These are phyloP conservation scores for Candida gorgasii DNA, from an alignment of 805 yeast genomes.

Conservation along the genomic window DNA sequence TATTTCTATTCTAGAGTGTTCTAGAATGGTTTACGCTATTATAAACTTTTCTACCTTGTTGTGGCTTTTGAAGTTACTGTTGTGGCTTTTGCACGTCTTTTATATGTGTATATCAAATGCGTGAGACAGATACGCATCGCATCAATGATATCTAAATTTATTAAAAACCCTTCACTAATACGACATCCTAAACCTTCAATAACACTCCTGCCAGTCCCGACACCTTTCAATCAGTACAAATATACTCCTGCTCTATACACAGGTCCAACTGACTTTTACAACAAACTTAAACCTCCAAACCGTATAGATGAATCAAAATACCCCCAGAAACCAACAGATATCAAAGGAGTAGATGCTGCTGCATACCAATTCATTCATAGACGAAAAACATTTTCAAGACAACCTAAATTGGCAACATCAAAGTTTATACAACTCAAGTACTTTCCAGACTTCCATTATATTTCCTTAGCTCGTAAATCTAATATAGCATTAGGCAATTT, in stretches of 20 bases:
- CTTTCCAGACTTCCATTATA: slow-evolving; percentile 29
- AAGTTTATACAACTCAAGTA: slow-evolving; percentile 28
- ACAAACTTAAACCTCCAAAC: slow-evolving; percentile 9
- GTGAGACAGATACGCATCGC: too few relatives aligned
- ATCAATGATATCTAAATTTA: slow-evolving; percentile 6
- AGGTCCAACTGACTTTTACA: slow-evolving; percentile 4
- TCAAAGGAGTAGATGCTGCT: slow-evolving; percentile 32
- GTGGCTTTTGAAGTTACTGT: too few relatives aligned
- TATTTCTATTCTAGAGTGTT: too few relatives aligned
- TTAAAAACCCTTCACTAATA: slow-evolving; percentile 6
- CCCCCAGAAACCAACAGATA: slow-evolving; percentile 33
- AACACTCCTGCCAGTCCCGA: background rate
- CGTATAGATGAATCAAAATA: slow-evolving; percentile 14
- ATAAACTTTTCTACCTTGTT: too few relatives aligned
- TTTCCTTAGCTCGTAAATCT: slow-evolving; percentile 35
- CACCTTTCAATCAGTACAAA: background rate
- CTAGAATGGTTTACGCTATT: too few relatives aligned
- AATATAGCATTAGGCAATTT: slow-evolving; percentile 37
- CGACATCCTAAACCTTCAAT: too few relatives aligned
- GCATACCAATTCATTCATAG: slow-evolving; percentile 18
- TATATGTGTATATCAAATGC: too few relatives aligned
- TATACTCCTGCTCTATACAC: background rate
- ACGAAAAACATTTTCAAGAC: slow-evolving; percentile 19
- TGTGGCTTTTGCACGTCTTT: too few relatives aligned
- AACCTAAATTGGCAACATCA: slow-evolving; percentile 12